Evolutionary conservation across 805 yeast genomes (phyloP).

Genomic region (Sugiyamaella mastotermitis): DNA sequence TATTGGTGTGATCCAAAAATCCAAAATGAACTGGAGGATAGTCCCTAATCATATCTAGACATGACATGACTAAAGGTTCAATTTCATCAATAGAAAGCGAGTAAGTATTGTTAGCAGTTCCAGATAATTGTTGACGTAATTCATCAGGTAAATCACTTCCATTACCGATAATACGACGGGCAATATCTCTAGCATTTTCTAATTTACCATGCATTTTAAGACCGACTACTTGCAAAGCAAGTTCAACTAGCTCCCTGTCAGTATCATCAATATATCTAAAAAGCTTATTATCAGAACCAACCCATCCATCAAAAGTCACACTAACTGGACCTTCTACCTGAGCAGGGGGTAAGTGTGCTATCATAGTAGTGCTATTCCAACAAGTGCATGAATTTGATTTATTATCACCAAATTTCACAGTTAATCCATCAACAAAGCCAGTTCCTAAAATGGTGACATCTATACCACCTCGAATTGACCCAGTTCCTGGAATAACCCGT

Average conservation of each 20-base stretch:
- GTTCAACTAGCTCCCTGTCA: conserved; percentile 87
- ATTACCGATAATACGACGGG: conserved; percentile 77
- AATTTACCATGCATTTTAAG: conserved; percentile 92
- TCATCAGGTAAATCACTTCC: conserved; percentile 9
- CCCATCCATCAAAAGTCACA: conserved; percentile 67
- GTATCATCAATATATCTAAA: conserved; percentile 95
- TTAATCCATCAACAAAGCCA: conserved; percentile 76
- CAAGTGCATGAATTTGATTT: conserved; percentile 68
- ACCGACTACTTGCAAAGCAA: conserved; percentile 95
- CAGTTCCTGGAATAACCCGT: conserved; percentile 88
- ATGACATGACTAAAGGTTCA: too few relatives aligned
- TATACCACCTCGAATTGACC: conserved; percentile 92
- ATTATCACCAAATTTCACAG: conserved; percentile 73
- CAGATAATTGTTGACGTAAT: conserved; percentile 10
- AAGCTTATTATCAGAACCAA: conserved; percentile 33
- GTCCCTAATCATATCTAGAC: too few relatives aligned
- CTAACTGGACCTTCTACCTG: conserved; percentile 83
- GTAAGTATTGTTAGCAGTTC: conserved; percentile 18
- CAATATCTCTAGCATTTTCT: conserved; percentile 92
- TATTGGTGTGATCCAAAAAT: too few relatives aligned
- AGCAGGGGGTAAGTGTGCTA: conserved; percentile 91
- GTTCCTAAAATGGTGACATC: conserved; percentile 88
- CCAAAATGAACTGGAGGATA: too few relatives aligned
- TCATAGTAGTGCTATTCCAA: conserved; percentile 93
- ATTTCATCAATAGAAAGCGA: too few relatives aligned